Evolutionary conservation across 2,329 filamentous ascomycete species (phyloP).

Genomic region (Ceratocystis cubensis): DNA sequence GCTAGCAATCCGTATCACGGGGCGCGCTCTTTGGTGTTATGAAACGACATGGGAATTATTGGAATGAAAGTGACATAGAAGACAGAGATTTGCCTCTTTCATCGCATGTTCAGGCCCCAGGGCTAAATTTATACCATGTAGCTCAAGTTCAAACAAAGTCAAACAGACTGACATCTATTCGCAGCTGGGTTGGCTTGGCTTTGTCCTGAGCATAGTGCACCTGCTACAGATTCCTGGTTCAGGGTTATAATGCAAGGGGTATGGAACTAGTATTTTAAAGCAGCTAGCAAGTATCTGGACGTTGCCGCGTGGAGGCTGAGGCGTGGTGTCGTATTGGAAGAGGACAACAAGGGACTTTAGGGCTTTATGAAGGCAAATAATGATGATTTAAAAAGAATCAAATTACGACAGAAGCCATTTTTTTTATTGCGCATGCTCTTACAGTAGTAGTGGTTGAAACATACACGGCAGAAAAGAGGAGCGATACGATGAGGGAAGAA

Average conservation of each 20-base stretch:
- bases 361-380: neutral
- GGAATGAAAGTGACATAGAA: neutral
- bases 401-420: neutral
- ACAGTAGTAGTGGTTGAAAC: neutral
- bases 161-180: neutral
- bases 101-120: slow-evolving; percentile 1
- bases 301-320: slow-evolving; percentile 1
- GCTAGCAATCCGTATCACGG: too few species aligned
- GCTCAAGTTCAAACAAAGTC: neutral
- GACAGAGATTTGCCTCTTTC: neutral
- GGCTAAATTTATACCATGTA: neutral
- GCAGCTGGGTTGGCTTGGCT: neutral
- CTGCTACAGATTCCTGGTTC: neutral
- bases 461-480: neutral
- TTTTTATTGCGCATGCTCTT: neutral
- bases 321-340: neutral
- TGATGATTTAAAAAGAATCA: neutral
- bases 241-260: neutral
- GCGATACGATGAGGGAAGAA: neutral
- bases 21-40: neutral
- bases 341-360: neutral
- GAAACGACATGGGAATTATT: neutral
- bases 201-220: neutral
- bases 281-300: neutral
- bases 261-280: neutral